Evolutionary conservation across 106 monocot genomes (phyloP), one percentile per base, ranked within the genome.

Genomic region (Platanthera guangdongensis): DNA sequence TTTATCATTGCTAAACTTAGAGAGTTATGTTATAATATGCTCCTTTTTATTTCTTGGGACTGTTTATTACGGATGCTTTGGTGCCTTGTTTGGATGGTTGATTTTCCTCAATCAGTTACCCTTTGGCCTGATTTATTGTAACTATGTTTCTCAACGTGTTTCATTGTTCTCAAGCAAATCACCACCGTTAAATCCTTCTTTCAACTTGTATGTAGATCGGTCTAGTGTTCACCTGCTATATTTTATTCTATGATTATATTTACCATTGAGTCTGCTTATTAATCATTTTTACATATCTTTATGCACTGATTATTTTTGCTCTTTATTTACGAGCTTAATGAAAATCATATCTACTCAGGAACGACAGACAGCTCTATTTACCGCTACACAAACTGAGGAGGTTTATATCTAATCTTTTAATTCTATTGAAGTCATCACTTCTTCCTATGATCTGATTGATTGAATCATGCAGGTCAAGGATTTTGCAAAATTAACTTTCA

Each of bases 381-480:
- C 92, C 79, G 96, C 96, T 32, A 96, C 96, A 52, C 96, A 96
- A 64, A 91, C 92, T 13, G 84, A 90, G 77, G 82, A 96, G 89
- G 95, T 92, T 30, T 14, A 72, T 78, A 12, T 39, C 72, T 70
- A 30, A 51, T 50, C 32, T 63, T 3, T n/a, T 53, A 71, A 8
- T 25, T 76, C 57, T 68, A 50, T 21, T 55, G 12, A 9, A 22
- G 4, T 11, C 49, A 4, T 52, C 18, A 1, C 19, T 47, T 79
- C 10, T 25, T 75, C 6, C 14, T 4, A 11, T 15, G 45, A 60
- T 46, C 9, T 51, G 5, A 46, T 52, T 48, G n/a, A n/a, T 60
- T 52, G n/a, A 57, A 63, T 83, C 55, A 32, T 65, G 16, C 81
- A 95, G 92, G 95, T 96, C 25, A 87, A 84, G 82, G 87, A 93